Conservation (phyloP, 164 flowering plant species). For the Cinnamomum micranthum region DNA sequence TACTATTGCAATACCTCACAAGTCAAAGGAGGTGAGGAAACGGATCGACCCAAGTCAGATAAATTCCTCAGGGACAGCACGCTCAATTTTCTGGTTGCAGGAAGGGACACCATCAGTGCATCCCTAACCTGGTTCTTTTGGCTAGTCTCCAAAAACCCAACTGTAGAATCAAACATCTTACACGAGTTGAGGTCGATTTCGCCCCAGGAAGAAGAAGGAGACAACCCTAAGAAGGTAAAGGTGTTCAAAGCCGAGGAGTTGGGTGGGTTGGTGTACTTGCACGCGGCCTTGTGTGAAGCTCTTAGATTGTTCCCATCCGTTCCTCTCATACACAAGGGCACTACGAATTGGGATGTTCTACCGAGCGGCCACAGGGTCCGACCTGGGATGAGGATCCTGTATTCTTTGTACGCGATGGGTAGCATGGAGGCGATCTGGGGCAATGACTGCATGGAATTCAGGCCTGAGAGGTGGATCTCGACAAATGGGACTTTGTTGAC, state of each 20-base stretch:
- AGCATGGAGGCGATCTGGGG: slow-evolving; percentile 49
- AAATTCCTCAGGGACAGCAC: slow-evolving; percentile 29
- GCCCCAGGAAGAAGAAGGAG: background rate
- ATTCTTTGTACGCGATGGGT: slow-evolving; percentile 31
- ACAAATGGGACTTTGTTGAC: slow-evolving; percentile 13
- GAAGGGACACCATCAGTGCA: slow-evolving; percentile 32
- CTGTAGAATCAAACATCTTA: slow-evolving; percentile 26
- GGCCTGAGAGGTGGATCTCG: slow-evolving; percentile 53
- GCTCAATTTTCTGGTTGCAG: slow-evolving; percentile 28
- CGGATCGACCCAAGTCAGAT: slow-evolving; percentile 2
- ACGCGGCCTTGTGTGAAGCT: slow-evolving; percentile 39
- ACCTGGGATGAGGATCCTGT: slow-evolving; percentile 20
- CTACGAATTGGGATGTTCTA: slow-evolving; percentile 22
- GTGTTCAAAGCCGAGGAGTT: slow-evolving; percentile 15
- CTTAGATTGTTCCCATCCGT: slow-evolving; percentile 47
- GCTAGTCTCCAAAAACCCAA: slow-evolving; percentile 26
- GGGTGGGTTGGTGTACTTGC: slow-evolving; percentile 29
- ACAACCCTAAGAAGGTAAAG: background rate
- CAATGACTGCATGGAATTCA: slow-evolving; percentile 42
- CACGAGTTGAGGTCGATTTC: slow-evolving; percentile 15
- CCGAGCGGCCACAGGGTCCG: slow-evolving; percentile 37
- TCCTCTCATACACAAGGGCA: slow-evolving; percentile 30
- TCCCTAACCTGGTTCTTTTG: slow-evolving; percentile 42
- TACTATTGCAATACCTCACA: background rate
- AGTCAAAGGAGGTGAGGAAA: background rate